Base-by-base conservation (phyloP, 2,329 filamentous ascomycete genomes). In the Alternaria sp. region DNA sequence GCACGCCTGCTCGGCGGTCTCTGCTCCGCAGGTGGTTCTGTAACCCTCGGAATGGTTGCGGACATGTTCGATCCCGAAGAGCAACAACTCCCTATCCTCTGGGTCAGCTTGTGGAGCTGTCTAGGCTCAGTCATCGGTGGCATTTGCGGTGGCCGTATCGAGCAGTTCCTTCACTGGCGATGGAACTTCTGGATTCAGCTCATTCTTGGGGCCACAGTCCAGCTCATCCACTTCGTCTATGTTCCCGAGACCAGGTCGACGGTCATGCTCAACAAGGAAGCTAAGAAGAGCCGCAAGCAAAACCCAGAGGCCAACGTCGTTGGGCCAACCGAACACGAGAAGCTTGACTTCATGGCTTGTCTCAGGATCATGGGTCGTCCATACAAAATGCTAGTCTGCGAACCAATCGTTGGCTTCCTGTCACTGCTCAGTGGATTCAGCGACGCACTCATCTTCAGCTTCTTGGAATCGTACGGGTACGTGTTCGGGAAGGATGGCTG, bases 141-240 rank as follows among this genome's bases (percentile, higher is more conserved):
- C 11, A 89, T 94, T 90, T 90, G 92, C 22, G 91, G 91, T 67
- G 91, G 90, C 0, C 92, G 92, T 67, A 86, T 90, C 18, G 85
- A 93, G 75, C 78, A 86, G 34, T 87, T 86, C 65, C 82, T 91
- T 1, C 81, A 86, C 16, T 94, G 91, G 91, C 85, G 85, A 65
- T 93, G 89, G 89, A 87, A 85, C 59, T 93, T 94, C 76, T 95
- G 91, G 91, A 90, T 94, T 64, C 91, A 94, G 78, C 86, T 95
- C 62, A 92, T 93, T 65, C 89, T 95, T 56, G 92, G 92, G 27
- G 87, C 79, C 5, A 83, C 86, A 28, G 86, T 92, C 2, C 92
- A 94, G 71, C 22, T 85, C 4, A 71, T 91, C 9, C 91, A 93
- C 74, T 79, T 89, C 48, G 74, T 90, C 60, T 82, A 87, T 5